Percentiles rank a stretch among this genome's conserved stretches.
Conservation (phyloP, 148 eudicot genomes). For the Tetragonia tetragonoides region DNA sequence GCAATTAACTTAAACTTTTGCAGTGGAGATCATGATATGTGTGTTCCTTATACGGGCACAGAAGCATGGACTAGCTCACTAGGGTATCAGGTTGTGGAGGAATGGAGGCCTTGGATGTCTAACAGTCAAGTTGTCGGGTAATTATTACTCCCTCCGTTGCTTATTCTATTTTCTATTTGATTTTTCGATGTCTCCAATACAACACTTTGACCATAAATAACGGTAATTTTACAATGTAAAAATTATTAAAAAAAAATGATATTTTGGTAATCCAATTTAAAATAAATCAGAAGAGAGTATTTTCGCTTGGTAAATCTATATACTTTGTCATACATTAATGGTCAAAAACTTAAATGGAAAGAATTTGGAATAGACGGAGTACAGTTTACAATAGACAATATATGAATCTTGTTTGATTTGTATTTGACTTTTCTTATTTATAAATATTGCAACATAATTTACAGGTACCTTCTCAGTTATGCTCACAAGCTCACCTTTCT, state of each 20-base stretch:
- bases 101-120: conserved; percentile 91
- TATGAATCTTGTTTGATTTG: too few species aligned
- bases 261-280: too few species aligned
- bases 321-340: too few species aligned
- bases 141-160: not conserved
- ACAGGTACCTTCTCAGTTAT: conserved; percentile 71
- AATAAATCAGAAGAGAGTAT: too few species aligned
- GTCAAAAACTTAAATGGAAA: too few species aligned
- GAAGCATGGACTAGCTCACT: conserved; percentile 93
- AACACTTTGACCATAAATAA: too few species aligned
- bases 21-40: conserved; percentile 99
- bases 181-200: too few species aligned
- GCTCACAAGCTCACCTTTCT: conserved; percentile 82
- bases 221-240: too few species aligned
- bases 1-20: not conserved
- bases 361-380: too few species aligned
- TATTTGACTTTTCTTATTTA: not conserved
- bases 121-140: conserved; percentile 89
- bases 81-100: conserved; percentile 68
- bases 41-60: conserved; percentile 91
- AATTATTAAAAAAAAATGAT: too few species aligned
- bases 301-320: too few species aligned
- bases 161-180: too few species aligned
- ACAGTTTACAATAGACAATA: not conserved
- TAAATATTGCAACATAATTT: not conserved